phyloP scores from a whole-genome alignment of 139 green algal genomes.

The Deuterostichococcus epilithicus region DNA sequence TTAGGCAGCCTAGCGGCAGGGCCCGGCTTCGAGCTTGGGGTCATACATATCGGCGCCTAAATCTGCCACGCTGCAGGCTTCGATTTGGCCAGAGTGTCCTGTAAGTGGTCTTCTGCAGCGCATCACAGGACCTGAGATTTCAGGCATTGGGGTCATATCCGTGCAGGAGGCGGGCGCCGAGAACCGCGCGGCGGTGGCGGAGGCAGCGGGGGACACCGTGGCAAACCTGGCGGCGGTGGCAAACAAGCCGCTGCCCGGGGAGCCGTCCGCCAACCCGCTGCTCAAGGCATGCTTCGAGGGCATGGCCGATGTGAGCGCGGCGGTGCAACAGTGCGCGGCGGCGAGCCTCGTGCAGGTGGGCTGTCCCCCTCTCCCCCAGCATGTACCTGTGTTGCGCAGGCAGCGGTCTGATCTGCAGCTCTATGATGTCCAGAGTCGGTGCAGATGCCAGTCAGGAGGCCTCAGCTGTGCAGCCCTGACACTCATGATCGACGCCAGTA shows the following conservation, averaged over 20 bases:
- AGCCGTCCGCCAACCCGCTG: slow-evolving; percentile 1
- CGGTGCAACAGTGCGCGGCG: not conserved
- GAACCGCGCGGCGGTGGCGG: not conserved
- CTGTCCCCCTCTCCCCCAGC: not conserved
- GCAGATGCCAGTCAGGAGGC: not conserved
- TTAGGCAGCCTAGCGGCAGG: not conserved
- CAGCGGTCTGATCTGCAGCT: too few species aligned
- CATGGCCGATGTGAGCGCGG: not conserved
- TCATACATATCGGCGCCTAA: too few species aligned
- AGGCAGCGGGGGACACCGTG: not conserved
- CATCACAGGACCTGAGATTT: too few species aligned
- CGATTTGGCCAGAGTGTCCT: too few species aligned
- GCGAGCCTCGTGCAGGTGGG: not conserved
- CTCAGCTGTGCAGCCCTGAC: not conserved
- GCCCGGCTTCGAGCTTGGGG: too few species aligned
- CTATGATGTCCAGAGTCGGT: too few species aligned
- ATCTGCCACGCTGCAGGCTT: too few species aligned
- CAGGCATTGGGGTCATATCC: too few species aligned
- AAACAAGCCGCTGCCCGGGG: not conserved
- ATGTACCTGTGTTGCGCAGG: too few species aligned
- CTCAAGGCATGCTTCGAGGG: not conserved
- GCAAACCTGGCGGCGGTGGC: not conserved
- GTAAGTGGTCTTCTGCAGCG: too few species aligned
- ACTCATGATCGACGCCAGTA: not conserved
- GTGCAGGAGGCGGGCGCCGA: not conserved